Conservation (phyloP, 2,329 filamentous ascomycete genomes). For the Myriosclerotinia curreyana region DNA sequence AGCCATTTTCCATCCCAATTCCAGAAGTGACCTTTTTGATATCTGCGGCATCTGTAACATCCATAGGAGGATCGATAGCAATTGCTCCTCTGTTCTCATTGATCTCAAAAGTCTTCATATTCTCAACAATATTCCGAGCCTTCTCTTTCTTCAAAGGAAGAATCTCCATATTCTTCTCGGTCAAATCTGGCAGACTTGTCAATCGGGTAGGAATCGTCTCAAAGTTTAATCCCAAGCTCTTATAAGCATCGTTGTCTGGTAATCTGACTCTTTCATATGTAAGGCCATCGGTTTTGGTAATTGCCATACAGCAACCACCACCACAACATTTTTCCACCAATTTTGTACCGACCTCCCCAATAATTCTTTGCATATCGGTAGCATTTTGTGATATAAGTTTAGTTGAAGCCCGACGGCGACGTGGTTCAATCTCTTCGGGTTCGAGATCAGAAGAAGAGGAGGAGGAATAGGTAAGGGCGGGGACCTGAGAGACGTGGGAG, state of each 20-base stretch:
- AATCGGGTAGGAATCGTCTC: slow-evolving; percentile 70
- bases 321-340: slow-evolving; percentile 63
- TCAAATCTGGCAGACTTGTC: slow-evolving; percentile 68
- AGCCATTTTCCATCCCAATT: slow-evolving; percentile 40
- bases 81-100: slow-evolving; percentile 8
- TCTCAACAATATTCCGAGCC: slow-evolving; percentile 29
- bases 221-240: slow-evolving; percentile 73
- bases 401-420: slow-evolving; percentile 65
- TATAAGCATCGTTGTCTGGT: slow-evolving; percentile 83
- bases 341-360: slow-evolving; percentile 60
- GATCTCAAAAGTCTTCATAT: not conserved
- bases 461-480: slow-evolving; percentile 61
- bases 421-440: slow-evolving; percentile 44
- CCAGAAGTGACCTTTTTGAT: slow-evolving; percentile 40
- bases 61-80: slow-evolving; percentile 26
- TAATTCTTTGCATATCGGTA: slow-evolving; percentile 60
- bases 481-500: slow-evolving; percentile 51
- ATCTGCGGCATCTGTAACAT: slow-evolving; percentile 6
- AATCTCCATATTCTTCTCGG: slow-evolving; percentile 72
- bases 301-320: slow-evolving; percentile 59
- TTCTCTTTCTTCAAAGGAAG: slow-evolving; percentile 50
- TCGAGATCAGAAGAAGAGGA: slow-evolving; percentile 54
- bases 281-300: slow-evolving; percentile 46
- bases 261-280: slow-evolving; percentile 53
- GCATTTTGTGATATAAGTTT: slow-evolving; percentile 63